Evolutionary conservation across 768 basidiomycete species (phyloP), one percentile per base, ranked within the genome.

Genomic region (Suillus weaverae): DNA sequence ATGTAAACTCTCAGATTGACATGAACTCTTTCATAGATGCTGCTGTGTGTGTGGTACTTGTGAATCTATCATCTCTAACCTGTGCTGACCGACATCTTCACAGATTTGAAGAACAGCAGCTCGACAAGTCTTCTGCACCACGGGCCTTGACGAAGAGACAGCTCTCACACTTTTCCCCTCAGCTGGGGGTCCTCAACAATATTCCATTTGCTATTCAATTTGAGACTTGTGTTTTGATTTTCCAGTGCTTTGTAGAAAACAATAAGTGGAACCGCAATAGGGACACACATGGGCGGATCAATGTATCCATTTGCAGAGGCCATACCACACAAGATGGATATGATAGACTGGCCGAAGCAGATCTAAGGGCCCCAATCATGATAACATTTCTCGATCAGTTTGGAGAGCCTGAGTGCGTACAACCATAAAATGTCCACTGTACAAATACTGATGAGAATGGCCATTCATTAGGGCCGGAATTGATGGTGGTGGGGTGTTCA

Each of bases 131-230:
- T 51, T 70, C 41, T 5, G 63, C 61, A 14, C 69, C 66, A 30
- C 78, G 78, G 51, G 65, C 70, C 41, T 77, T 85, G 57, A 83
- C 86, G 16, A 90, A 89, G 69, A 89, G 92, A 6, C 89, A 92
- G 68, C 79, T 98, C 60, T 53, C 76, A 41, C 95, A 68, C 6
- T 39, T 74, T 14, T 75, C 76, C 36, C 97, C 96, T 0, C 87
- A 95, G 8, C 83, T 99, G 3, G 94, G 93, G 3, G 84, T 98
- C 33, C 85, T 99, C 61, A 93, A 98, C 80, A 96, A 98, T 76
- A 92, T 99, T 63, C 97, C 96, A 0, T 97, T 97, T 78, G 88
- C 94, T 6, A 91, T 99, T 63, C 96, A 97, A 0, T 99, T 99
- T 78, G 89, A 91, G 60, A 86, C 87, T 1, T 88, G 97, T n/a